A percentile compares a stretch with the other conserved stretches of the same genome.
These are phyloP conservation scores for Exophiala xenobiotica DNA, from an alignment of 2,329 filamentous ascomycete genomes.

Conservation along the genomic window DNA sequence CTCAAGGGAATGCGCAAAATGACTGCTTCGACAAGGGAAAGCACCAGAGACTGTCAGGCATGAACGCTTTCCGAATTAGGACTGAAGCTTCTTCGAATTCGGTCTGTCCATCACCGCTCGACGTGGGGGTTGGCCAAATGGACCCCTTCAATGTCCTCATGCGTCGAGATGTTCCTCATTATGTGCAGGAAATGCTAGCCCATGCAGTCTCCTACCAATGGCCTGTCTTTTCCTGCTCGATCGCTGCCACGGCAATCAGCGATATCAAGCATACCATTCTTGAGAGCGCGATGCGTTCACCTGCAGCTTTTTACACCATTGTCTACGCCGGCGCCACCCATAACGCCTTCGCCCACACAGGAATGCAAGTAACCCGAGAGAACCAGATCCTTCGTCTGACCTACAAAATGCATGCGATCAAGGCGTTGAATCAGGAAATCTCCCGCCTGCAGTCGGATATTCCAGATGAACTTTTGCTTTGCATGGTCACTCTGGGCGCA, in stretches of 20 bases:
- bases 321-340: constrained; percentile 13
- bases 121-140: constrained; percentile 4
- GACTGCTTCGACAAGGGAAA: neutral
- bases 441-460: neutral
- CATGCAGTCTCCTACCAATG: constrained; percentile 20
- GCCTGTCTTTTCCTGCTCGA: constrained; percentile 14
- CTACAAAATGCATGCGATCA: constrained; percentile 16
- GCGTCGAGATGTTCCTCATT: neutral
- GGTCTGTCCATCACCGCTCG: neutral
- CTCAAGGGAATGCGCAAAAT: neutral
- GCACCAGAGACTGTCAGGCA: no score
- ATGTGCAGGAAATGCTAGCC: constrained; percentile 15
- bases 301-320: constrained; percentile 11
- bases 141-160: constrained; percentile 17
- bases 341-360: constrained; percentile 12
- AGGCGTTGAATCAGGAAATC: constrained; percentile 8
- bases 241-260: constrained; percentile 4
- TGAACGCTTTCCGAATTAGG: constrained; percentile 2
- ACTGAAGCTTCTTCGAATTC: neutral
- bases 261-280: constrained; percentile 17
- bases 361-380: constrained; percentile 4
- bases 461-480: constrained; percentile 8
- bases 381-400: constrained; percentile 12
- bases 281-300: constrained; percentile 7
- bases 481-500: constrained; percentile 14